These are phyloP conservation scores for Ustilago crameri DNA, from an alignment of 1,284 basidiomycete genomes.

Conservation along the genomic window DNA sequence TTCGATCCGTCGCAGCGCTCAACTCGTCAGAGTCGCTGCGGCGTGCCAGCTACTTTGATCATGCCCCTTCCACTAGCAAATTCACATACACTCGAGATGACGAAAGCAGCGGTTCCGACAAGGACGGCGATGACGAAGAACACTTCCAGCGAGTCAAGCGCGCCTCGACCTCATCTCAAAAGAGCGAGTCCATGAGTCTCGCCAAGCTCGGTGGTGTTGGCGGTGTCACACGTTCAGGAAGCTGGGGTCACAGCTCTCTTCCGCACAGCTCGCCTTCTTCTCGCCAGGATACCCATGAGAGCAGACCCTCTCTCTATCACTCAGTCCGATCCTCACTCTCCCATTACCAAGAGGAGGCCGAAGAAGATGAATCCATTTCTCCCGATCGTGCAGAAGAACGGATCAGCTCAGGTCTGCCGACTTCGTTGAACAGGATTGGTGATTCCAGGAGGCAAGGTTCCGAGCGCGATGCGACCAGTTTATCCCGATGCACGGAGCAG, in stretches of 20 bases:
- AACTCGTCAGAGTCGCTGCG: conserved; percentile 45
- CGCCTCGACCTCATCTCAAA: conserved; percentile 18
- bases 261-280: conserved; percentile 21
- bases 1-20: conserved; percentile 47
- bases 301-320: conserved; percentile 18
- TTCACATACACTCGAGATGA: conserved; percentile 21
- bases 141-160: conserved; percentile 18
- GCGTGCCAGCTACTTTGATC: conserved; percentile 36
- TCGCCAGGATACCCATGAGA: conserved; percentile 15
- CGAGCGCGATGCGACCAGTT: conserved; percentile 8
- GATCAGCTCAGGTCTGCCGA: conserved; percentile 5
- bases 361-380: conserved; percentile 16
- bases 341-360: conserved; percentile 21
- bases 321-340: conserved; percentile 30
- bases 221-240: conserved; percentile 59
- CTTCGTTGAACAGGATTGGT: neutral
- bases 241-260: conserved; percentile 50
- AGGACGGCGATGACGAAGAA: conserved; percentile 22
- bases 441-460: conserved; percentile 14
- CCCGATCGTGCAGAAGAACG: neutral
- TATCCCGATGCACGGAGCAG: neutral
- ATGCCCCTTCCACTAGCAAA: conserved; percentile 5
- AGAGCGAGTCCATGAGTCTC: conserved; percentile 47
- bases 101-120: conserved; percentile 16
- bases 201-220: conserved; percentile 59